phyloP scores from a whole-genome alignment of 352 stramenopile genomes.

The Globisporangium nagaii region DNA sequence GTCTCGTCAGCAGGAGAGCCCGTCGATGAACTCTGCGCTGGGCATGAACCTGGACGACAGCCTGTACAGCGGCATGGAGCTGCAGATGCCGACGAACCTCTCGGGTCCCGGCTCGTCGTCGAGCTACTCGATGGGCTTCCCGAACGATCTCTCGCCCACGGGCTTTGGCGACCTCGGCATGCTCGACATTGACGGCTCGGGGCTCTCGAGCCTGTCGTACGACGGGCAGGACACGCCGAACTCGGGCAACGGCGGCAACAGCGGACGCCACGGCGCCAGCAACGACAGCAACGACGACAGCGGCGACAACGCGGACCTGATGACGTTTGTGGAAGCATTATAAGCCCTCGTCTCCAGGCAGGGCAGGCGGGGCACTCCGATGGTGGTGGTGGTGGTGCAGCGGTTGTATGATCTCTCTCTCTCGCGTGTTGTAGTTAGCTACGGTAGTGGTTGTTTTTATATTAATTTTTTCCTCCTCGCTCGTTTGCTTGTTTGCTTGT shows the following conservation, averaged over 20 bases:
- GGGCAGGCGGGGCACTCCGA: too few species aligned
- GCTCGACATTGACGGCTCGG: slow-evolving; percentile 65
- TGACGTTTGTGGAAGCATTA: slow-evolving; percentile 71
- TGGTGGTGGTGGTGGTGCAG: too few species aligned
- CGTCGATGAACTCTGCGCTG: slow-evolving; percentile 41
- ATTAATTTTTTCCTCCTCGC: too few species aligned
- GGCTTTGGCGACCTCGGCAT: slow-evolving; percentile 64
- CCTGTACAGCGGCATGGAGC: slow-evolving; percentile 33
- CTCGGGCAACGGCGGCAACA: slow-evolving; percentile 18
- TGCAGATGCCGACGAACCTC: slow-evolving; percentile 58
- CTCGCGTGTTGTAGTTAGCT: too few species aligned
- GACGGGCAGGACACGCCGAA: slow-evolving; percentile 32
- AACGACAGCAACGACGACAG: slow-evolving; percentile 24
- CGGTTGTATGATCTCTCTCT: too few species aligned
- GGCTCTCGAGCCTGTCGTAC: slow-evolving; percentile 25
- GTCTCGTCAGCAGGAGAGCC: slow-evolving; percentile 28
- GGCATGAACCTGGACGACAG: slow-evolving; percentile 52
- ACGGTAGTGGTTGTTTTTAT: too few species aligned
- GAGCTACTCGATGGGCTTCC: slow-evolving; percentile 51
- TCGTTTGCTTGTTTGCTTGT: too few species aligned
- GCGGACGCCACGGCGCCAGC: slow-evolving; percentile 17
- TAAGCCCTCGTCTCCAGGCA: too few species aligned
- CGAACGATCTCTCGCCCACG: slow-evolving; percentile 56
- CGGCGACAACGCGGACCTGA: slow-evolving; percentile 57
- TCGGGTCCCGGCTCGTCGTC: slow-evolving; percentile 22